These are phyloP conservation scores for Lactarius evosmus DNA, from an alignment of 768 basidiomycete genomes.

Conservation along the genomic window DNA sequence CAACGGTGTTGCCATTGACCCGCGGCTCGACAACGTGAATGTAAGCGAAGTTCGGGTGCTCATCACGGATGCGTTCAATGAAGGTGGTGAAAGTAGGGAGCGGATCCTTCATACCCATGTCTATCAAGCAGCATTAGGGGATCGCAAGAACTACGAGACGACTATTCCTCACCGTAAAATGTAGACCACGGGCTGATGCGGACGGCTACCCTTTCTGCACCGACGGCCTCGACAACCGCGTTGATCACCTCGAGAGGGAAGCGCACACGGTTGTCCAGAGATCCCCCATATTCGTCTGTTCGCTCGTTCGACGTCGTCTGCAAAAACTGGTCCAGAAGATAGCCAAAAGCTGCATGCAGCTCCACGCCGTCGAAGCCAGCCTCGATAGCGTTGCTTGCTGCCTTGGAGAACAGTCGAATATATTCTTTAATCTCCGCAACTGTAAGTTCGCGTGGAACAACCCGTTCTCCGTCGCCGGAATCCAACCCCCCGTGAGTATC, in stretches of 20 bases:
- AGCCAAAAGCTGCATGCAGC: slow-evolving; percentile 33
- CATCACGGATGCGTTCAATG: slow-evolving; percentile 5
- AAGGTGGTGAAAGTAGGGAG: slow-evolving; percentile 9
- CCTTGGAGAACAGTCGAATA: slow-evolving; percentile 31
- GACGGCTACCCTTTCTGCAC: slow-evolving; percentile 38
- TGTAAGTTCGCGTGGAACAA: slow-evolving; percentile 33
- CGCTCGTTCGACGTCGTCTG: slow-evolving; percentile 38
- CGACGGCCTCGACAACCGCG: slow-evolving; percentile 38
- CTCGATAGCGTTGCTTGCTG: slow-evolving; percentile 38
- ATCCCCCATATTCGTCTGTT: slow-evolving; percentile 47
- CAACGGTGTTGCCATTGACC: neutral
- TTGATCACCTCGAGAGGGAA: too few relatives aligned
- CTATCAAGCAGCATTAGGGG: neutral
- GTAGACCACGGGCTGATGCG: slow-evolving; percentile 38
- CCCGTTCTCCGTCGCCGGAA: too few relatives aligned
- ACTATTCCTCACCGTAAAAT: slow-evolving; percentile 30
- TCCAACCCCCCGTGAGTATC: slow-evolving; percentile 19
- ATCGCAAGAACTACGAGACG: too few relatives aligned
- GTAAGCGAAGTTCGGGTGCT: slow-evolving; percentile 13
- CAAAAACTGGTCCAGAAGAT: slow-evolving; percentile 39
- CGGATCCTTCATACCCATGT: slow-evolving; percentile 18
- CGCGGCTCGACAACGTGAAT: slow-evolving; percentile 11
- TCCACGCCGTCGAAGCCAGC: too few relatives aligned
- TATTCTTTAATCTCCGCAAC: too few relatives aligned
- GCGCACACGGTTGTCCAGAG: too few relatives aligned